These are phyloP conservation scores for Cordyceps cateniannulata DNA, from an alignment of 2,329 filamentous ascomycete genomes.

Conservation along the genomic window DNA sequence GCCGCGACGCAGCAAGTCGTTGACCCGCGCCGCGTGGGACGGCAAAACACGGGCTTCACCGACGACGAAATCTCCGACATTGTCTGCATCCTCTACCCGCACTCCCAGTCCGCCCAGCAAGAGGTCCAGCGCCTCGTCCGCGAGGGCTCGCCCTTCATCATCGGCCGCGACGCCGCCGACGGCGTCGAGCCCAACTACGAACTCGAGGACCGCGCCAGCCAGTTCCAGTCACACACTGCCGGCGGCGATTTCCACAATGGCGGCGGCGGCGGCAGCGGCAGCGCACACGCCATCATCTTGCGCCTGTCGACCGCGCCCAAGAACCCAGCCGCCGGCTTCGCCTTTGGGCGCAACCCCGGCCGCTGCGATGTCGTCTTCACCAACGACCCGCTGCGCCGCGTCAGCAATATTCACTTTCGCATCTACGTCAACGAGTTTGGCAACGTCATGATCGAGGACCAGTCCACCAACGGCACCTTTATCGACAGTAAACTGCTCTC, in stretches of 20 bases:
- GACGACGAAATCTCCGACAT: slow-evolving; percentile 83
- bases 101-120: slow-evolving; percentile 62
- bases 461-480: slow-evolving; percentile 91
- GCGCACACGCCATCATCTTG: slow-evolving; percentile 66
- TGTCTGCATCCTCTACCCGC: slow-evolving; percentile 79
- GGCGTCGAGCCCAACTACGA: slow-evolving; percentile 46
- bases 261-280: slow-evolving; percentile 29
- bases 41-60: slow-evolving; percentile 75
- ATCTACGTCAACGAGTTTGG: slow-evolving; percentile 86
- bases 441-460: slow-evolving; percentile 85
- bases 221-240: slow-evolving; percentile 35
- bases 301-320: slow-evolving; percentile 70
- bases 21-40: slow-evolving; percentile 72
- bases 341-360: slow-evolving; percentile 70
- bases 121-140: slow-evolving; percentile 54
- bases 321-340: slow-evolving; percentile 65
- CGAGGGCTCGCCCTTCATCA: slow-evolving; percentile 42
- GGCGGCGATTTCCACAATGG: too few species aligned
- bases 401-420: slow-evolving; percentile 95
- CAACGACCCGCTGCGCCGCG: slow-evolving; percentile 60
- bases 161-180: slow-evolving; percentile 42
- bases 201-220: slow-evolving; percentile 41
- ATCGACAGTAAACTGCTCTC: slow-evolving; percentile 68
- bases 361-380: slow-evolving; percentile 67
- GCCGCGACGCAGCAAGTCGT: slow-evolving; percentile 71